A percentile compares a stretch with the other conserved stretches of the same genome.
Conservation (phyloP, 768 basidiomycete genomes). For the Auriculariales sp. region DNA sequence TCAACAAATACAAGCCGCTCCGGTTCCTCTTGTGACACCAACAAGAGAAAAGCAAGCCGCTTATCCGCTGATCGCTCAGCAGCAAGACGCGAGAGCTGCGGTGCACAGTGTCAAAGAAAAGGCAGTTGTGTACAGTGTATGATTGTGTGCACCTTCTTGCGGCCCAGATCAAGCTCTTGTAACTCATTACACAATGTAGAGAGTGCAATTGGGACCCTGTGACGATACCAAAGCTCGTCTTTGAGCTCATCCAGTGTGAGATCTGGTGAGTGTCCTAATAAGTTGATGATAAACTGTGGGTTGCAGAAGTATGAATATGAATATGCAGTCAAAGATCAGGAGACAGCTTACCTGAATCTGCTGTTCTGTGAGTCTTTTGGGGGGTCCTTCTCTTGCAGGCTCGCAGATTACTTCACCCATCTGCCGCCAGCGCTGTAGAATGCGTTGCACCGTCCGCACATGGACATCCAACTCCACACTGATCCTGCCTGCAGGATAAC, state of each 20-base stretch:
- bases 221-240: not conserved
- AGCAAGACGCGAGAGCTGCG: not conserved
- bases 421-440: not conserved
- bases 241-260: not conserved
- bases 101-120: not conserved
- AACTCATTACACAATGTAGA: not conserved
- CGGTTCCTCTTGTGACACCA: not conserved
- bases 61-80: not conserved
- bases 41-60: not conserved
- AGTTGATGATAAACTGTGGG: not conserved
- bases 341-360: not conserved
- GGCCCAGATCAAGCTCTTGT: not conserved
- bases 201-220: not conserved
- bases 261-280: not conserved
- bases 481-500: too few species aligned
- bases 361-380: not conserved
- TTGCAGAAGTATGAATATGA: too few species aligned
- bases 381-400: not conserved
- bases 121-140: not conserved
- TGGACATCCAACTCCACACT: not conserved
- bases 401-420: not conserved
- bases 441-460: not conserved
- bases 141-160: not conserved
- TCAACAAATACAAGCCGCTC: not conserved
- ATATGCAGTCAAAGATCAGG: too few species aligned